Conservation (phyloP, 2,329 filamentous ascomycete species). For the Penicillium crustosum region DNA sequence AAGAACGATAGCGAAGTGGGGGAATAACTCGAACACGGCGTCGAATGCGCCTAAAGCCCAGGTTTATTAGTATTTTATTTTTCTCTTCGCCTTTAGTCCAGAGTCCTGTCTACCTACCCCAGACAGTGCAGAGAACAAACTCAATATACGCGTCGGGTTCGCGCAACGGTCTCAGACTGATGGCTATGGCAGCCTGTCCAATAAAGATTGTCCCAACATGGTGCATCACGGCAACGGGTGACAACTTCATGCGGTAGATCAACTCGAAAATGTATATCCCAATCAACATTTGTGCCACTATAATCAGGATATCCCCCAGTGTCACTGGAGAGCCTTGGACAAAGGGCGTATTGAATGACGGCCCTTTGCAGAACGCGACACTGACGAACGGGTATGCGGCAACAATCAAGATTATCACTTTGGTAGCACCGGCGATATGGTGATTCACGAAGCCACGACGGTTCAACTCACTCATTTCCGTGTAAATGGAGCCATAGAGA, state of each 20-base stretch:
- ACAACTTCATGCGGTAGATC: conserved; percentile 44
- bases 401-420: conserved; percentile 42
- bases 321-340: conserved; percentile 33
- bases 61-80: neutral
- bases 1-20: conserved; percentile 48
- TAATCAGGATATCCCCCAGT: conserved; percentile 44
- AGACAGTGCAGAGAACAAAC: conserved; percentile 41
- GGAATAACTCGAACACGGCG: conserved; percentile 49
- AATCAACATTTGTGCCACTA: conserved; percentile 44
- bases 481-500: conserved; percentile 39
- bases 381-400: conserved; percentile 46
- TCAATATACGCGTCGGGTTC: conserved; percentile 38
- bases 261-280: conserved; percentile 52
- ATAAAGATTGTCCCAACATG: conserved; percentile 45
- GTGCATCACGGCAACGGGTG: conserved; percentile 44
- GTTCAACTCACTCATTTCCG: conserved; percentile 36
- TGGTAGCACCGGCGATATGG: conserved; percentile 46
- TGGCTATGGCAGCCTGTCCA: conserved; percentile 45
- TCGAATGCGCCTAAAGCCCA: conserved; percentile 46
- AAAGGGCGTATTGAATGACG: conserved; percentile 34
- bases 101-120: conserved; percentile 34
- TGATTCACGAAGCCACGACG: conserved; percentile 49
- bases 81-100: neutral
- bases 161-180: conserved; percentile 31
- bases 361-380: conserved; percentile 36